Percentiles rank a stretch among this genome's conserved stretches.
Evolutionary conservation across 768 basidiomycete genomes (phyloP).

Genomic region (Obba rivulosa): DNA sequence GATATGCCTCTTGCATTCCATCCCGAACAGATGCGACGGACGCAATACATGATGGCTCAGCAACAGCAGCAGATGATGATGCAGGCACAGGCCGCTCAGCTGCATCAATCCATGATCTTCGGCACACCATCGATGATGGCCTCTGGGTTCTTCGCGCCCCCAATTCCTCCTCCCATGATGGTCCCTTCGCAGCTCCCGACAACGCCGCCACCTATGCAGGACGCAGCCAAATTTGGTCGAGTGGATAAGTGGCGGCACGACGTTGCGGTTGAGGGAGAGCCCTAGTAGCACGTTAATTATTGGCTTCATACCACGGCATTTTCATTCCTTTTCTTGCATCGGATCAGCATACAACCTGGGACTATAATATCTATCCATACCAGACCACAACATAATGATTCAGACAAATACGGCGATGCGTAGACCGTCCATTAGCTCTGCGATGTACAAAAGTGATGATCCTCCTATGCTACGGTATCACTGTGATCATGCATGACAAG

Average conservation of each 20-base stretch:
- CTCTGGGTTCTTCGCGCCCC: constrained; percentile 61
- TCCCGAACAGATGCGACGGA: constrained; percentile 74
- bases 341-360: not conserved
- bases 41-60: constrained; percentile 41
- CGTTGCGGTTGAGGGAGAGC: constrained; percentile 66
- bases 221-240: constrained; percentile 59
- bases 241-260: constrained; percentile 82
- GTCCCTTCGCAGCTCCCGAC: constrained; percentile 37
- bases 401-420: constrained; percentile 15
- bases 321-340: not conserved
- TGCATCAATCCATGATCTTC: constrained; percentile 74
- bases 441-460: constrained; percentile 5
- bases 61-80: constrained; percentile 64
- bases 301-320: not conserved
- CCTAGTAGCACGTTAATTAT: constrained; percentile 7
- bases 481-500: not conserved
- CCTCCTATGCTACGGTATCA: constrained; percentile 8
- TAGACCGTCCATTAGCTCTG: constrained; percentile 6
- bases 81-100: constrained; percentile 58
- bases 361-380: not conserved
- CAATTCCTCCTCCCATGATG: constrained; percentile 37
- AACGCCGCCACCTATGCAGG: constrained; percentile 60
- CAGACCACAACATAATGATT: constrained; percentile 4
- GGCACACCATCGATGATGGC: constrained; percentile 61
- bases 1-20: constrained; percentile 67